These are phyloP conservation scores for Verruconis gallopava DNA, from an alignment of 2,329 filamentous ascomycete genomes.

Conservation along the genomic window DNA sequence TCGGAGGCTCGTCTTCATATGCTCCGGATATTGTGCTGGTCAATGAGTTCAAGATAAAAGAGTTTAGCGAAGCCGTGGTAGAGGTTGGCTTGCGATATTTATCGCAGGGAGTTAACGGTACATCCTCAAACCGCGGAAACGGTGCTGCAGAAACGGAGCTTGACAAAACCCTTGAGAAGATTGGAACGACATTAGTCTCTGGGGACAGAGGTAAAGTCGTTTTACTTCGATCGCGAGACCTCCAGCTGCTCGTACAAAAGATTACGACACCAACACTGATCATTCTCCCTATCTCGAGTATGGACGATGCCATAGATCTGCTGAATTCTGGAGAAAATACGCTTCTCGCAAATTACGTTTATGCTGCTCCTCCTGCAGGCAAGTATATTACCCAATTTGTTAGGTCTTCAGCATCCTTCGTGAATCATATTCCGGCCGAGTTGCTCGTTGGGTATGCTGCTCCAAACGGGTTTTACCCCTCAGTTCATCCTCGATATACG, in stretches of 20 bases:
- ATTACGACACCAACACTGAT: not conserved
- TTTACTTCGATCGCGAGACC: not conserved
- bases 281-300: conserved; percentile 35
- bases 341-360: conserved; percentile 39
- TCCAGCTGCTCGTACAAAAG: not conserved
- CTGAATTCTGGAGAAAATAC: conserved; percentile 22
- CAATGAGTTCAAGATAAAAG: conserved; percentile 47
- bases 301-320: conserved; percentile 43
- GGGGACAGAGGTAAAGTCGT: not conserved
- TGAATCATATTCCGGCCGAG: conserved; percentile 45
- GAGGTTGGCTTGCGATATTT: conserved; percentile 24
- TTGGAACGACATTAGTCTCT: not conserved
- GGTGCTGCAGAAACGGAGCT: not conserved
- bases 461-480: conserved; percentile 18
- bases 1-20: conserved; percentile 45
- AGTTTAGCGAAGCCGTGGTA: conserved; percentile 39
- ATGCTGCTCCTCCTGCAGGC: conserved; percentile 34
- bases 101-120: conserved; percentile 7
- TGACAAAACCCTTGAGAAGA: not conserved
- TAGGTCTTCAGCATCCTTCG: conserved; percentile 34
- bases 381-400: conserved; percentile 50
- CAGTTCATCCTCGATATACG: conserved; percentile 27
- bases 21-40: conserved; percentile 50
- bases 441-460: conserved; percentile 35
- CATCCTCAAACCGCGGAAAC: not conserved